Base-by-base conservation (phyloP, 495 filamentous ascomycete genomes). In the Penicillium psychrofluorescens region DNA sequence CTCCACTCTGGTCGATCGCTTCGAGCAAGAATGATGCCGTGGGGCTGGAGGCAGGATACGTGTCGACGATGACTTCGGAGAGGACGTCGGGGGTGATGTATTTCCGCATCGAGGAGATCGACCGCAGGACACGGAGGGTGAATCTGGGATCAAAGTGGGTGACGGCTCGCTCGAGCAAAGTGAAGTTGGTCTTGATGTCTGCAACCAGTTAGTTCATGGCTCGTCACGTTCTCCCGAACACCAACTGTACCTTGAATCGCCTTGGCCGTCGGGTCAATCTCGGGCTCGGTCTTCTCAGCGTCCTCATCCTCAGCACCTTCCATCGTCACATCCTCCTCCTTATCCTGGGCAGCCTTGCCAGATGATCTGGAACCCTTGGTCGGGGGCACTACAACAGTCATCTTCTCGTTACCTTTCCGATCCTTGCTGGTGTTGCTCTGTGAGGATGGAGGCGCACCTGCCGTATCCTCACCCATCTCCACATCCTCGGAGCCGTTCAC, bases 161-260 rank as follows among this genome's bases (percentile, higher is more conserved):
- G 46, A 97, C 90, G 50, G 92, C 92, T 58, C 88, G 86, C 52
- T 95, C 90, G 47, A 98, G 78, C 27, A 96, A 78, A 41, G 77
- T 76, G 59, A 95, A 95, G 67, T 95, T 95, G 75, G 76, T 79
- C 70, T 90, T 90, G 74, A 97, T 95, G 60, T 95, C 92, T 94
- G 52, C 37, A 44, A 40, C 39, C 2, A 16, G 36, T 57, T 35
- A 51, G 39, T 35, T 29, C 38, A 32, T 9, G 29, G 15, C 10
- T 16, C 5, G 13, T 15, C 11, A 31, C 27, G 40, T 36, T 11
- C 1, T 14, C 11, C 29, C 16, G 36, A 9, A 30, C 14, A 12
- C 10, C 29, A 30, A 60, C 62, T 60, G 40, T 50, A 77, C 75
- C 75, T 66, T 75, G 76, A 33, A 85, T 74, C 39, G 86, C 84